Evolutionary conservation across 164 flowering plant genomes (phyloP), one percentile per base, ranked within the genome.

Genomic region (Houttuynia cordata): DNA sequence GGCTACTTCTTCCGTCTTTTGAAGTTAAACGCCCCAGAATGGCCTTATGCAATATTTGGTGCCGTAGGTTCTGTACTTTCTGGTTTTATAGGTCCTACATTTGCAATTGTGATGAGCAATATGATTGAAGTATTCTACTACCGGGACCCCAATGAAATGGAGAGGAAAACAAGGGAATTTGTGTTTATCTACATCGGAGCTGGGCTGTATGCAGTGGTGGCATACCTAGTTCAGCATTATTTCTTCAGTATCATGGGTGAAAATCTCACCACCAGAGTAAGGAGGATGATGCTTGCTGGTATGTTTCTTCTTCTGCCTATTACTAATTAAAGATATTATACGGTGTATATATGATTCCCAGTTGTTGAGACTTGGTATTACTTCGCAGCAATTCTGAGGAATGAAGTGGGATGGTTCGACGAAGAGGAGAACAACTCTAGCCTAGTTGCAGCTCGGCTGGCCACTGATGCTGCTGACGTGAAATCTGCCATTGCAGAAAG

Each of bases 281-380:
- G 99, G 62, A 81, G 95, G 64, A 88, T 91, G 99, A 91, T 94
- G 99, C 91, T 94, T 70, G 84, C 91, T 76, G 99, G 99, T 94
- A 73, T 24, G 51, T 4, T 58, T 30, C 37, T 30, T 30, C 39
- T 21, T 30, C 30, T 25, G 1, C 22, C n/a, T n/a, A n/a, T n/a
- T n/a, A n/a, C n/a, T 50, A 17, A 4, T 23, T 45, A 56, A n/a
- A n/a, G n/a, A n/a, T 1, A 23, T 23, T 3, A 24, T 23, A 15
- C n/a, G 17, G 19, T 54, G 3, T 23, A n/a, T 17, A 6, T 22
- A 18, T 37, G 2, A 18, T 19, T 17, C 24, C 37, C 17, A 10
- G 10, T 30, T 54, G 30, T 15, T 1, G 20, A 17, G 8, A 12
- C 17, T 3, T 19, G 39, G 15, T 30, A 10, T 37, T 19, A 0